Evolutionary conservation across 106 monocot species (phyloP).

Genomic region (Gastrodia elata): DNA sequence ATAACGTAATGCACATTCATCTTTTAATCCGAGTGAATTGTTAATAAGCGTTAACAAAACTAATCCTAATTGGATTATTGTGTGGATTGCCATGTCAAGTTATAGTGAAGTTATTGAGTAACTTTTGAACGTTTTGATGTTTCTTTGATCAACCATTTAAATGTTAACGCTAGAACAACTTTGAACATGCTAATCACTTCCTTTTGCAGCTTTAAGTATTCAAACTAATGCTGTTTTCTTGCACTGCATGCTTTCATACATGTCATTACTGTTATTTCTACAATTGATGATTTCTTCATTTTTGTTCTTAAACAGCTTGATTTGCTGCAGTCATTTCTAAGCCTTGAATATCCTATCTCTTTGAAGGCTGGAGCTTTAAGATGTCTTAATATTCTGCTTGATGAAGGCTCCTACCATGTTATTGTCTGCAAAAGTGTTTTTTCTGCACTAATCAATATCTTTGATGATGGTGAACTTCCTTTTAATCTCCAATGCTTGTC

Average conservation of each 20-base stretch:
- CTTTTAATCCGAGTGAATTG: neutral
- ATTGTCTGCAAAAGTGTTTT: conserved; percentile 14
- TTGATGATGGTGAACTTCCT: conserved; percentile 27
- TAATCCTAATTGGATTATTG: no score
- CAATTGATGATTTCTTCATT: conserved; percentile 2
- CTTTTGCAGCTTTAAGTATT: neutral
- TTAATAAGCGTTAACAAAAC: neutral
- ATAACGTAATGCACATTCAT: neutral
- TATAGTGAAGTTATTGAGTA: neutral
- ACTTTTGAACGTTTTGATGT: no score
- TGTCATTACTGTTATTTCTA: neutral
- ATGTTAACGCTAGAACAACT: no score
- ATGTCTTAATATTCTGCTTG: conserved; percentile 37
- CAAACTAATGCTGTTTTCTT: neutral
- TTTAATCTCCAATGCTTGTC: conserved; percentile 23
- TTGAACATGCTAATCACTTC: neutral
- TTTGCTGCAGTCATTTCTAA: conserved; percentile 29
- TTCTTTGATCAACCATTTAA: no score
- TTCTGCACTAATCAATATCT: conserved; percentile 12
- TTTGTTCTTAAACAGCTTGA: conserved; percentile 34
- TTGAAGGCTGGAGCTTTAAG: conserved; percentile 39
- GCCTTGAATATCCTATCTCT: conserved; percentile 15
- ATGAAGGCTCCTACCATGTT: conserved; percentile 21
- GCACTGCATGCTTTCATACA: neutral
- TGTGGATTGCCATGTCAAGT: neutral